phyloP scores from a whole-genome alignment of 106 monocot species.

The Allium sativum region DNA sequence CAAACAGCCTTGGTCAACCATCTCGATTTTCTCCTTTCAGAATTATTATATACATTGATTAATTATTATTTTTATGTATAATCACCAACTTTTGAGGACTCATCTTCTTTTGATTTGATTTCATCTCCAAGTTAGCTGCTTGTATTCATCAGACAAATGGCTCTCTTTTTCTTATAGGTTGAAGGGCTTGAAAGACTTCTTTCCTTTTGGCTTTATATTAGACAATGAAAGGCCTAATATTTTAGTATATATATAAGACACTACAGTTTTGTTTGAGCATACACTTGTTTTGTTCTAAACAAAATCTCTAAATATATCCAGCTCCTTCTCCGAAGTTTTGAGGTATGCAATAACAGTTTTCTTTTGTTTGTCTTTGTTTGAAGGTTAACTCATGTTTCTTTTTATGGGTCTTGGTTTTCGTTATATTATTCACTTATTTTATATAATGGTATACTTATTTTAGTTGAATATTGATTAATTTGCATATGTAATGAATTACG shows the following conservation, averaged over 20 bases:
- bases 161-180: constrained; percentile 2
- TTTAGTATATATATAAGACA: not conserved
- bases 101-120: not conserved
- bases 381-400: not conserved
- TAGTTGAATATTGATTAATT: no score
- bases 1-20: constrained; percentile 5
- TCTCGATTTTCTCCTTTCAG: not conserved
- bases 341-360: not conserved
- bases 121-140: not conserved
- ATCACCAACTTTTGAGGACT: constrained; percentile 4
- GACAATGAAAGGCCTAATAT: not conserved
- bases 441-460: no score
- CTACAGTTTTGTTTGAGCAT: not conserved
- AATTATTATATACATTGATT: not conserved
- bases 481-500: no score
- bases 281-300: not conserved
- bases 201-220: not conserved
- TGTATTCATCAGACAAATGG: constrained; percentile 1
- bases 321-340: not conserved
- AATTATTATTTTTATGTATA: not conserved
- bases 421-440: not conserved
- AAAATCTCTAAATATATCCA: not conserved
- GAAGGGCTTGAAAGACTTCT: constrained; percentile 9
- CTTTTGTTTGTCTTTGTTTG: constrained; percentile 1
- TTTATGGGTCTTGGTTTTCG: no score